Percentiles rank a stretch among this genome's conserved stretches.
phyloP scores from a whole-genome alignment of 2,329 filamentous ascomycete genomes.

The Monosporascus sp. region DNA sequence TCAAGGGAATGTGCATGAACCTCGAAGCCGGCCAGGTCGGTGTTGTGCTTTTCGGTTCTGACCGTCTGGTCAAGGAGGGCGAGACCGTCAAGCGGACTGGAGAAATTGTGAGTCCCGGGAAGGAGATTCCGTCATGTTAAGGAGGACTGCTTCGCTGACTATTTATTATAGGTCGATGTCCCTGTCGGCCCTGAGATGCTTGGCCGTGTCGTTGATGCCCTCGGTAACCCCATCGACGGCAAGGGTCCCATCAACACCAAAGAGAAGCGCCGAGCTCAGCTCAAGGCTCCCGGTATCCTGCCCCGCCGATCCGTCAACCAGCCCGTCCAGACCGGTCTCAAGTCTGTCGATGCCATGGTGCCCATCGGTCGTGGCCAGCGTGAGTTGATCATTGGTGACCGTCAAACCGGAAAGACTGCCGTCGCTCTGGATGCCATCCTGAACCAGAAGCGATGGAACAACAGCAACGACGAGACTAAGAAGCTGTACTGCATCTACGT shows the following conservation, averaged over 20 bases:
- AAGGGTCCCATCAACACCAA: constrained; percentile 95
- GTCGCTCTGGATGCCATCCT: constrained; percentile 97
- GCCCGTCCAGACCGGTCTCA: constrained; percentile 98
- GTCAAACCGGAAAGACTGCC: constrained; percentile 99
- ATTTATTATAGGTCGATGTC: constrained; percentile 73
- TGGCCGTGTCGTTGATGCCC: constrained; percentile 96
- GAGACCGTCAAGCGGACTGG: constrained; percentile 99
- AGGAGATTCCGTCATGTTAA: not conserved
- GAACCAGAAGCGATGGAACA: constrained; percentile 99
- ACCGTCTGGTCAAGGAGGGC: constrained; percentile 99
- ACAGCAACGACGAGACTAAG: constrained; percentile 78
- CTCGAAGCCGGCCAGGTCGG: constrained; percentile 99
- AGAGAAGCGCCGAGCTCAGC: constrained; percentile 90
- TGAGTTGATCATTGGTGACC: constrained; percentile 99
- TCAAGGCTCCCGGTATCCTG: constrained; percentile 98
- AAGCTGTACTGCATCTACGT: constrained; percentile 99
- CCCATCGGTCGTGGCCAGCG: constrained; percentile 99
- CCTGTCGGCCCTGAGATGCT: constrained; percentile 90
- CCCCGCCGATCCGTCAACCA: constrained; percentile 96
- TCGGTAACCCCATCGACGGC: constrained; percentile 98
- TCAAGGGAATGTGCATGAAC: constrained; percentile 99
- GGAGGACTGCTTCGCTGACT: not conserved
- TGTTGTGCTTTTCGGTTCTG: constrained; percentile 99
- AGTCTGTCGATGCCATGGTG: constrained; percentile 99
- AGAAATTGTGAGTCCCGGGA: constrained; percentile 81